These are phyloP conservation scores for Plasmodium vivax DNA, from an alignment of 169 alveolate genomes.

Conservation along the genomic window DNA sequence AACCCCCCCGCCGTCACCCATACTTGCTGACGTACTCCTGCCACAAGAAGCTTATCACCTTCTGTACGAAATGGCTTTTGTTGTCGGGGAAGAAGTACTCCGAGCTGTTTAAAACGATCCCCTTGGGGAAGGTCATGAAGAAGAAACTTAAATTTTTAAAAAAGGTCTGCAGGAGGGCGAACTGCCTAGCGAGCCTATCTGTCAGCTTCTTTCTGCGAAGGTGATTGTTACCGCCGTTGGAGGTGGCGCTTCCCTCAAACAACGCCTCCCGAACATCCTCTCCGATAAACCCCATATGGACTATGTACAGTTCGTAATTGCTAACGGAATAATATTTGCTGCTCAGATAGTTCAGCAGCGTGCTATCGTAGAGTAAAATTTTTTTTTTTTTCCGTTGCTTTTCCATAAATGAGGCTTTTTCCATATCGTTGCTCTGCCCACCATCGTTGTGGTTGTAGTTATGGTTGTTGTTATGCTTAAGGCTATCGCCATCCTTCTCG, in stretches of 20 bases:
- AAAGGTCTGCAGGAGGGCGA: conserved; percentile 34
- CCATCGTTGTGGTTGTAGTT: background rate
- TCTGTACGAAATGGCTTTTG: conserved; percentile 15
- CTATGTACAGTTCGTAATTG: conserved; percentile 54
- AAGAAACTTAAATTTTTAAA: conserved; percentile 52
- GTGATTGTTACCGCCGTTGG: background rate
- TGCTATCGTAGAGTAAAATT: conserved; percentile 48
- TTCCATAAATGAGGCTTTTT: conserved; percentile 10
- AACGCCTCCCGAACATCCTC: background rate
- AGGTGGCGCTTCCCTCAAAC: background rate
- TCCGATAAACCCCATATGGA: conserved; percentile 21
- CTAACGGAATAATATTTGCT: conserved; percentile 21
- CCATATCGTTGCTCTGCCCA: background rate
- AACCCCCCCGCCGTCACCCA: background rate
- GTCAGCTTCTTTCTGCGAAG: background rate
- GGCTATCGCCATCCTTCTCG: background rate
- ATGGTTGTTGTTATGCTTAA: background rate
- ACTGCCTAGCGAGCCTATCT: conserved; percentile 9
- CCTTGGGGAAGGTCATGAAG: conserved; percentile 56
- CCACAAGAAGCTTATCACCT: conserved; percentile 22
- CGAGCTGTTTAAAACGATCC: conserved; percentile 15
- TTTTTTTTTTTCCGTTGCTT: conserved; percentile 52
- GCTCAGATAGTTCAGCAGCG: conserved; percentile 47
- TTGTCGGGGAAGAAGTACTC: conserved; percentile 26
- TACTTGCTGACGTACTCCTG: conserved; percentile 31